Percentiles rank a stretch among this genome's conserved stretches.
Evolutionary conservation across 257 asterid species (phyloP).

Genomic region (Asclepias syriaca): DNA sequence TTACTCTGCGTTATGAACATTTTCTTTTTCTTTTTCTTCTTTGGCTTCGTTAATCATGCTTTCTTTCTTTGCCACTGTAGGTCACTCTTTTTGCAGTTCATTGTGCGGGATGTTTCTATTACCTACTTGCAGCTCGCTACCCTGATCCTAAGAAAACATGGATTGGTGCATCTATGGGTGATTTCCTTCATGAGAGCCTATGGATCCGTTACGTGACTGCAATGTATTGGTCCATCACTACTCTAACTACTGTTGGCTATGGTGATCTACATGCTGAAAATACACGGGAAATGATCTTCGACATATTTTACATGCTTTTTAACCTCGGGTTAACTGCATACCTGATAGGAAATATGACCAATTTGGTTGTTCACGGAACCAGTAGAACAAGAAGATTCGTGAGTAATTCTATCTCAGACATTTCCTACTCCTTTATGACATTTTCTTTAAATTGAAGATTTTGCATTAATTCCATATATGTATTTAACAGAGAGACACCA

Average conservation of each 20-base stretch:
- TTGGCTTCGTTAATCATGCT: not conserved
- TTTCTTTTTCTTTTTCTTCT: not conserved
- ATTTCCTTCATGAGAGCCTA: conserved; percentile 55
- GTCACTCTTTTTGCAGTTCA: conserved; percentile 95
- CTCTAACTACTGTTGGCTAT: conserved; percentile 91
- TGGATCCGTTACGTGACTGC: conserved; percentile 84
- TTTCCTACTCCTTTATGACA: conserved; percentile 1
- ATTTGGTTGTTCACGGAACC: conserved; percentile 88
- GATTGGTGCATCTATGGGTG: conserved; percentile 66
- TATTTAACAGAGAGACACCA: conserved; percentile 28
- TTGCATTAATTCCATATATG: not conserved
- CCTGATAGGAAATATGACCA: conserved; percentile 95
- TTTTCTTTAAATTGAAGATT: not conserved
- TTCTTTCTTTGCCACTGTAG: conserved; percentile 29
- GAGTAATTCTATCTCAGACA: conserved; percentile 25
- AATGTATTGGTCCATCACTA: conserved; percentile 89
- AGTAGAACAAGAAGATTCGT: conserved; percentile 84
- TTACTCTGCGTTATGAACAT: not conserved
- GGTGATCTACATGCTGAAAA: conserved; percentile 94
- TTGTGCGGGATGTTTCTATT: conserved; percentile 90
- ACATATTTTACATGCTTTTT: conserved; percentile 85
- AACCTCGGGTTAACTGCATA: conserved; percentile 89
- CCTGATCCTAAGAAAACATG: conserved; percentile 58
- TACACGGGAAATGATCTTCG: conserved; percentile 77
- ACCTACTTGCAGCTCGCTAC: conserved; percentile 71